Conservation (phyloP, 805 yeast species). For the Candida stauntonica region DNA sequence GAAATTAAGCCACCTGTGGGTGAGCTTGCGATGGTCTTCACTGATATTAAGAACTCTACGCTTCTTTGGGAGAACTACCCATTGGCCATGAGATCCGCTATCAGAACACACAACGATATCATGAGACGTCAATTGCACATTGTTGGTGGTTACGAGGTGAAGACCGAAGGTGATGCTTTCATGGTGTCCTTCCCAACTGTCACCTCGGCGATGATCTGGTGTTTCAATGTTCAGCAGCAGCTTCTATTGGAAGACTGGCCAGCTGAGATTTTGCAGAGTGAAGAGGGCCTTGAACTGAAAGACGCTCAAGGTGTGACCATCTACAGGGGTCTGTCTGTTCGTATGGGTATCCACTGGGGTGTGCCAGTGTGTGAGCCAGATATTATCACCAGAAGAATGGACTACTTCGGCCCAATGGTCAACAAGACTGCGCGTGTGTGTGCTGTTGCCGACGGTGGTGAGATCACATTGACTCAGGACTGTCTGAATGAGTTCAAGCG, state of each 20-base stretch:
- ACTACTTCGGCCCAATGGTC: conserved; percentile 98
- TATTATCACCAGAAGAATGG: conserved; percentile 95
- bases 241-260: conserved; percentile 92
- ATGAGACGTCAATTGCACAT: conserved; percentile 92
- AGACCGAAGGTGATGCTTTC: conserved; percentile 98
- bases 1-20: conserved; percentile 96
- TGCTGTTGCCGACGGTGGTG: conserved; percentile 98
- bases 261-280: conserved; percentile 76
- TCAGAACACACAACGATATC: conserved; percentile 85
- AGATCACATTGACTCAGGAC: conserved; percentile 81
- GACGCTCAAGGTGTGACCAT: conserved; percentile 56
- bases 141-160: conserved; percentile 96
- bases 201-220: conserved; percentile 87
- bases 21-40: conserved; percentile 90
- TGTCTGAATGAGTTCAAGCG: conserved; percentile 68
- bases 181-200: conserved; percentile 97
- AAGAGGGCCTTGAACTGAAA: conserved; percentile 75
- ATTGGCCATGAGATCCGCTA: conserved; percentile 93
- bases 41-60: conserved; percentile 95
- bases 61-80: conserved; percentile 91
- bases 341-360: conserved; percentile 99
- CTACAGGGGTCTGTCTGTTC: conserved; percentile 85
- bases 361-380: conserved; percentile 94
- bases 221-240: conserved; percentile 87
- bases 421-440: conserved; percentile 91